Evolutionary conservation across 2,329 filamentous ascomycete genomes (phyloP).

Genomic region (Fusarium staphyleae): DNA sequence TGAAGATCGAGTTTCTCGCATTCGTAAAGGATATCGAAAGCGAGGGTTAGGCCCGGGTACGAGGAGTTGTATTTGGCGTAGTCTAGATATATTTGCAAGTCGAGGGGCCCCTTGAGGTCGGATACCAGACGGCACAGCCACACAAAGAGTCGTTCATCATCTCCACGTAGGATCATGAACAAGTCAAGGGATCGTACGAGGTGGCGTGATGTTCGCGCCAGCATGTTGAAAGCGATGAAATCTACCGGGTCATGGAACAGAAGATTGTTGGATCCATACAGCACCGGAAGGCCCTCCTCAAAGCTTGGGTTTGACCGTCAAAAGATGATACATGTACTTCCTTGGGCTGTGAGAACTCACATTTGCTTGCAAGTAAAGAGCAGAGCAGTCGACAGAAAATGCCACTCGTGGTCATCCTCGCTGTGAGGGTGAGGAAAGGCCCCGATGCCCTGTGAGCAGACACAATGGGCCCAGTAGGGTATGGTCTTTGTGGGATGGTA

Average conservation of each 20-base stretch:
- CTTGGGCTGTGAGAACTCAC: background rate
- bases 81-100: no score
- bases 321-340: background rate
- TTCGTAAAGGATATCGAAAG: no score
- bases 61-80: no score
- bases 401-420: slow-evolving; percentile 4
- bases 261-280: slow-evolving; percentile 13
- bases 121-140: no score
- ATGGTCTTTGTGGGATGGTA: no score
- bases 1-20: no score
- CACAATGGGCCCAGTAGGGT: background rate
- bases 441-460: background rate
- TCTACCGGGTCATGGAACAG: background rate
- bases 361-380: slow-evolving; percentile 15
- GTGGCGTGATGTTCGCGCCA: no score
- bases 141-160: no score
- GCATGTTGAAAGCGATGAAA: background rate
- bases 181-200: no score
- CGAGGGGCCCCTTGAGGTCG: no score
- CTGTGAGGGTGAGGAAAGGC: background rate
- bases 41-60: no score
- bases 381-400: background rate
- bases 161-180: no score
- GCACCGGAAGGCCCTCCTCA: slow-evolving; percentile 4
- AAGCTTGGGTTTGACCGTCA: slow-evolving; percentile 2